Percentiles rank a stretch among this genome's conserved stretches.
Evolutionary conservation across 805 yeast species (phyloP).

Genomic region (Candida silvatica): DNA sequence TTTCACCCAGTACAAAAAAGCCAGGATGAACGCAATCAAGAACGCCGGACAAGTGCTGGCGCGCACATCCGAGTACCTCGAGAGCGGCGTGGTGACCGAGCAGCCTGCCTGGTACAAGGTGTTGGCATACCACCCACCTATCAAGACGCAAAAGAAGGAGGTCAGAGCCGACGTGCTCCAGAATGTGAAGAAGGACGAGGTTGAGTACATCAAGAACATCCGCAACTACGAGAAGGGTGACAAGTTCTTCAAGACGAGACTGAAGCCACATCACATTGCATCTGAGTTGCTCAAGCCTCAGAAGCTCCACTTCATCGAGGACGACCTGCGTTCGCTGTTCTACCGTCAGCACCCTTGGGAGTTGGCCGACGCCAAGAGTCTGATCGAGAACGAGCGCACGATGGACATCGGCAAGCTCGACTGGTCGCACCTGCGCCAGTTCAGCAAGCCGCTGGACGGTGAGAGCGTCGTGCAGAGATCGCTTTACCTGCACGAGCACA

Average conservation of each 20-base stretch:
- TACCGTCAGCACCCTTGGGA: constrained; percentile 98
- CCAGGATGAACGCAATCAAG: constrained; percentile 65
- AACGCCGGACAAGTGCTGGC: constrained; percentile 71
- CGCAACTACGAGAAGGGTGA: constrained; percentile 5
- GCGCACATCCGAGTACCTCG: constrained; percentile 69
- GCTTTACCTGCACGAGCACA: constrained; percentile 36
- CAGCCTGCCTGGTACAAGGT: constrained; percentile 90
- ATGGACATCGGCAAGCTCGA: constrained; percentile 42
- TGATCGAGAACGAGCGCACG: constrained; percentile 67
- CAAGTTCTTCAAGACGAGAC: constrained; percentile 38
- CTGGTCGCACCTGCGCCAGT: constrained; percentile 76
- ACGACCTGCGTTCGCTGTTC: constrained; percentile 68
- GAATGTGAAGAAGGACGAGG: constrained; percentile 14
- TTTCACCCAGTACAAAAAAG: no score
- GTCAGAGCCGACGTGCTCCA: constrained; percentile 22
- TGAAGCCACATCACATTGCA: constrained; percentile 26
- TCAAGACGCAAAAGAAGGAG: constrained; percentile 45
- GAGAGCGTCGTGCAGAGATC: constrained; percentile 81
- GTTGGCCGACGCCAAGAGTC: constrained; percentile 76
- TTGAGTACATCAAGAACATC: constrained; percentile 11
- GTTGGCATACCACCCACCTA: constrained; percentile 78
- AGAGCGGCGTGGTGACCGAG: constrained; percentile 55
- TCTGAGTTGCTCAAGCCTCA: constrained; percentile 43
- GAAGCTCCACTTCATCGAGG: constrained; percentile 58
- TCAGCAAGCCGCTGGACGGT: constrained; percentile 73